phyloP scores from a whole-genome alignment of 1,284 basidiomycete genomes.

The Leccinum subrobustum region DNA sequence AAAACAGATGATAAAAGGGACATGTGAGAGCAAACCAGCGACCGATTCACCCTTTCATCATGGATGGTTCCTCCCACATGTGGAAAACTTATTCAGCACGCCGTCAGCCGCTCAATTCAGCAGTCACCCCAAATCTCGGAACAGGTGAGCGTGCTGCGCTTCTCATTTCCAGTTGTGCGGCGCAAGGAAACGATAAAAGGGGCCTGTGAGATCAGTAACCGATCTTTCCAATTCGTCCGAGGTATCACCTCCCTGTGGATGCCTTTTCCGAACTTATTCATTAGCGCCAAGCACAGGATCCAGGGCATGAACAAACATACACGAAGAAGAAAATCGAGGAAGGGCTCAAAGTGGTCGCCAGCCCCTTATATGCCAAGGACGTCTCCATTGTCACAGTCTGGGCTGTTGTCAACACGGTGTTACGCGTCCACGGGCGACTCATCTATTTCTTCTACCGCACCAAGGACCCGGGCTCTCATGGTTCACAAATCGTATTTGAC shows the following conservation, averaged over 20 bases:
- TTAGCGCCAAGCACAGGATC: neutral
- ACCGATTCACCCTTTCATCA: too few relatives aligned
- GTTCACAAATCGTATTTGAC: slow-evolving; percentile 30
- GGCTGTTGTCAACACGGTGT: slow-evolving; percentile 9
- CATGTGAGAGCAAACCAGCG: too few relatives aligned
- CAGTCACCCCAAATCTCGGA: neutral
- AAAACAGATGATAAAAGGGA: too few relatives aligned
- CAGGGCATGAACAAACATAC: slow-evolving; percentile 2
- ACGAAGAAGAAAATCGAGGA: slow-evolving; percentile 3
- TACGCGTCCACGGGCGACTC: slow-evolving; percentile 7
- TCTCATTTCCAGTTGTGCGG: neutral
- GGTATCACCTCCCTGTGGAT: neutral
- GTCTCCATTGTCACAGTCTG: slow-evolving; percentile 11
- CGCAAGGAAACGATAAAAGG: neutral
- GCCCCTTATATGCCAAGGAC: slow-evolving; percentile 1
- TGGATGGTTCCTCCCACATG: too few relatives aligned
- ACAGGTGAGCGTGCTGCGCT: neutral
- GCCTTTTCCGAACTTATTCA: slow-evolving; percentile 3
- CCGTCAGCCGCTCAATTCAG: neutral
- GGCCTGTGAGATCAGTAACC: neutral
- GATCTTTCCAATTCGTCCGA: neutral
- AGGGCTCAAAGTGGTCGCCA: slow-evolving; percentile 5
- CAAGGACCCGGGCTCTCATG: neutral
- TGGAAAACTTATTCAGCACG: too few relatives aligned
- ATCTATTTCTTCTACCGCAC: slow-evolving; percentile 14